Conservation (phyloP, 2,329 filamentous ascomycete species). For the Ophiognomonia clavigignenti-juglandacearum region DNA sequence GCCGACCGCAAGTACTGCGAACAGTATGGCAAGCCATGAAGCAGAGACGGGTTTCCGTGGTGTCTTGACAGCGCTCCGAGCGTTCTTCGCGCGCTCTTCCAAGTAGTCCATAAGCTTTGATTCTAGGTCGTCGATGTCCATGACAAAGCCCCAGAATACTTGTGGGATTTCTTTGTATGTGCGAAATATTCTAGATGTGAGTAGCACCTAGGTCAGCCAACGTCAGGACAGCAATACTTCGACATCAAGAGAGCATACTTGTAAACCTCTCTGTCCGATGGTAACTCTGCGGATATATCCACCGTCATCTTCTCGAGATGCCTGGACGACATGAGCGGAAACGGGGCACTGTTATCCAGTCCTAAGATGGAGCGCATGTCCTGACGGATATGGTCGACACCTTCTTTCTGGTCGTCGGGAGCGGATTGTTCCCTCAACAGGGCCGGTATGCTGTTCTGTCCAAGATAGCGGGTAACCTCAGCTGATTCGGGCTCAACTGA, state of each 20-base stretch:
- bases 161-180: slow-evolving; percentile 65
- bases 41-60: slow-evolving; percentile 49
- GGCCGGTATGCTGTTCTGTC: slow-evolving; percentile 65
- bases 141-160: slow-evolving; percentile 63
- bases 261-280: slow-evolving; percentile 61
- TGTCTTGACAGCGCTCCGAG: slow-evolving; percentile 34
- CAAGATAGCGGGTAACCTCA: slow-evolving; percentile 56
- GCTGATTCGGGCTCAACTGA: slow-evolving; percentile 49
- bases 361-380: slow-evolving; percentile 64
- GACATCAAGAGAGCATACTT: slow-evolving; percentile 41
- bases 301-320: slow-evolving; percentile 56
- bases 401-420: slow-evolving; percentile 45
- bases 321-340: slow-evolving; percentile 60
- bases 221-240: background rate
- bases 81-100: slow-evolving; percentile 56
- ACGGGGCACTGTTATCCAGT: slow-evolving; percentile 61
- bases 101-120: slow-evolving; percentile 61
- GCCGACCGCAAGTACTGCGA: slow-evolving; percentile 60
- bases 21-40: slow-evolving; percentile 62
- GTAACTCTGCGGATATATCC: slow-evolving; percentile 58
- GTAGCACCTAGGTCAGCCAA: background rate
- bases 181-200: slow-evolving; percentile 48
- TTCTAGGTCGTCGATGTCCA: slow-evolving; percentile 62
- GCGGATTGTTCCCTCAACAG: slow-evolving; percentile 57
- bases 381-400: slow-evolving; percentile 51